Base-by-base conservation (phyloP, 768 basidiomycete genomes). In the Termitomyces heimii region DNA sequence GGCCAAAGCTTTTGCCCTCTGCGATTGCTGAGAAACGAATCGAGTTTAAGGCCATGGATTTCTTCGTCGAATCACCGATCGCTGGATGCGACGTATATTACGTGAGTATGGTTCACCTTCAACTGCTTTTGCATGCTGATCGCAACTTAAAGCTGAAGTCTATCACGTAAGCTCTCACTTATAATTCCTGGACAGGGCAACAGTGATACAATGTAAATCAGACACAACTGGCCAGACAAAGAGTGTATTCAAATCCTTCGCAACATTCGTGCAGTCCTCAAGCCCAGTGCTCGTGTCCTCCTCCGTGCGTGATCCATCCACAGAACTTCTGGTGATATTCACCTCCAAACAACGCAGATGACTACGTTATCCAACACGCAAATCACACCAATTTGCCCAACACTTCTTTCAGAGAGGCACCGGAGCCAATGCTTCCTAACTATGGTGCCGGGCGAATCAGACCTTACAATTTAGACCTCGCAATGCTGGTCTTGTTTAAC, bases 391-490 rank as follows among this genome's bases (percentile, higher is more conserved):
- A n/a, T n/a, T 12, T 5, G 8, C n/a, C 4, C 16, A 13, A 13
- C 18, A 7, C 4, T 43, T 20, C n/a, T 43, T 43, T 13, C 12
- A 22, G 7, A 13, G 20, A 43, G 20, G 42, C 42, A 4, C 79
- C 79, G 0, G 68, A 73, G 50, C 81, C 79, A 0, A 62, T 82
- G 34, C 69, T 81, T 0, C 73, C 80, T 5, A 80, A 80, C 63
- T 80, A 74, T 54, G 78, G 78, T 6, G 68, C 68, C 18, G 79
- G 78, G 5, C 67, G 65, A 37, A 66, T 73, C 26, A 65, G 73
- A 18, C 67, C 69, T 43, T 81, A 81, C 63, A 69, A 74, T 48
- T 71, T 75, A 37, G 81, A 81, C 56, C 42, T 81, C 31, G 71
- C 68, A 49, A 78, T 82, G 78, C 70, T 77, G 71, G 50, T 68